Evolutionary conservation across 2,329 filamentous ascomycete species (phyloP).

Genomic region (Pleurostoma richardsiae): DNA sequence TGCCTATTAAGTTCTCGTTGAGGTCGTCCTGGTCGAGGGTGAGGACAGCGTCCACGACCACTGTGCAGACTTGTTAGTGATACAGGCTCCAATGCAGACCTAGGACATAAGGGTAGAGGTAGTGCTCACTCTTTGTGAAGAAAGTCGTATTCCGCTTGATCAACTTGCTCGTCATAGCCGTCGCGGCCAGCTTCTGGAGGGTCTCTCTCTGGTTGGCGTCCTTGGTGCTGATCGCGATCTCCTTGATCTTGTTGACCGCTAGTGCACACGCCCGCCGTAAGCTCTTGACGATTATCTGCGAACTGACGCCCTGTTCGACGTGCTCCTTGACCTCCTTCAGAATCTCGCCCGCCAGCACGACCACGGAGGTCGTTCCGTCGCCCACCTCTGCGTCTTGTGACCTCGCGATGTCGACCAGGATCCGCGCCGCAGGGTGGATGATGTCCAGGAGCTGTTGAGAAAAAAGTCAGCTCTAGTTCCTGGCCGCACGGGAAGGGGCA

Average conservation of each 20-base stretch:
- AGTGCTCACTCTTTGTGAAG: conserved; percentile 83
- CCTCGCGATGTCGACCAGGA: conserved; percentile 95
- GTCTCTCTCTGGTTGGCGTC: conserved; percentile 85
- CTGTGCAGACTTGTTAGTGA: conserved; percentile 36
- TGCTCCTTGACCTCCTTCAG: conserved; percentile 94
- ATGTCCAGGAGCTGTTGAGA: conserved; percentile 80
- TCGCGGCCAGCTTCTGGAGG: conserved; percentile 81
- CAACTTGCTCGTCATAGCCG: conserved; percentile 98
- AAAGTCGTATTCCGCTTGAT: conserved; percentile 96
- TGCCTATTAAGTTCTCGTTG: conserved; percentile 94
- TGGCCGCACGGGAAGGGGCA: not conserved
- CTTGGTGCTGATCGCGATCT: conserved; percentile 83
- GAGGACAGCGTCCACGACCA: conserved; percentile 96
- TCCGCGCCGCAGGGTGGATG: conserved; percentile 92
- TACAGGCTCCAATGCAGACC: not conserved
- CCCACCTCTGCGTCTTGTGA: conserved; percentile 99
- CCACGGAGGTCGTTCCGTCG: conserved; percentile 95
- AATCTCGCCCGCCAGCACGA: conserved; percentile 95
- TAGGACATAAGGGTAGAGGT: conserved; percentile 1
- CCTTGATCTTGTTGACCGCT: conserved; percentile 98
- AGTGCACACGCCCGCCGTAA: conserved; percentile 80
- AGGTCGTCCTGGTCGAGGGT: conserved; percentile 95
- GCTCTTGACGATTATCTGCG: conserved; percentile 96
- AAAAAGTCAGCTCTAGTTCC: conserved; percentile 2
- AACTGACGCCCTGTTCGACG: conserved; percentile 94